Evolutionary conservation across 1,139 yeast genomes (phyloP), one percentile per base, ranked within the genome.

Genomic region (Saccharomyces hybrid): DNA sequence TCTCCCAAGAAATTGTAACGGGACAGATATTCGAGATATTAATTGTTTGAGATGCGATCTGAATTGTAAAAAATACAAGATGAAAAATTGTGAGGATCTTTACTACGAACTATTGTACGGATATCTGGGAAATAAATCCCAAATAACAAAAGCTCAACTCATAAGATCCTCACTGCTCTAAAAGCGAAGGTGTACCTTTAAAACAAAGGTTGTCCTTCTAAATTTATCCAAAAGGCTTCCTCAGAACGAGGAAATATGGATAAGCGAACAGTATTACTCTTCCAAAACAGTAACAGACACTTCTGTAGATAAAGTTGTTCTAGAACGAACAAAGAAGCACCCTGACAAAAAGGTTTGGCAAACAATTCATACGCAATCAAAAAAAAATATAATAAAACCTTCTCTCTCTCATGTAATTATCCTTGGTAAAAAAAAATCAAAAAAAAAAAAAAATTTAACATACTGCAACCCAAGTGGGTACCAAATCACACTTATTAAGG

Each of bases 401-500:
- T 19, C 3, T 19, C 23, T 19, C 23, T 19, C 52, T 42, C 23
- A 28, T 41, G 16, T 23, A n/a, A n/a, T 29, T 42, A 50, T 38
- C 44, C 44, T 25, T 46, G 27, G 55, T 52, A 3, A 19, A 19
- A 3, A 19, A 19, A 49, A 54, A 52, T 50, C 50, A 51, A 19
- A 19, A 19, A 19, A 19, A 52, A 56, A 54, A 57, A 57, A 55
- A 61, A 56, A 50, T 52, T 54, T 69, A 75, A 90, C 98, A 81
- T 88, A 93, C 98, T 69, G 99, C 97, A 67, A 90, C 97, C 97
- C 98, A 93, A 55, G 97, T 93, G 60, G 99, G 99, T 53, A 95
- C 97, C 67, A 93, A 82, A 77, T 93, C 99, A 80, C 97, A 90
- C 80, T 93, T 93, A 80, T 93, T 93, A 72, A 93, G 77, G 53